Conservation (phyloP, 805 yeast species). For the Starmerella kuoi region DNA sequence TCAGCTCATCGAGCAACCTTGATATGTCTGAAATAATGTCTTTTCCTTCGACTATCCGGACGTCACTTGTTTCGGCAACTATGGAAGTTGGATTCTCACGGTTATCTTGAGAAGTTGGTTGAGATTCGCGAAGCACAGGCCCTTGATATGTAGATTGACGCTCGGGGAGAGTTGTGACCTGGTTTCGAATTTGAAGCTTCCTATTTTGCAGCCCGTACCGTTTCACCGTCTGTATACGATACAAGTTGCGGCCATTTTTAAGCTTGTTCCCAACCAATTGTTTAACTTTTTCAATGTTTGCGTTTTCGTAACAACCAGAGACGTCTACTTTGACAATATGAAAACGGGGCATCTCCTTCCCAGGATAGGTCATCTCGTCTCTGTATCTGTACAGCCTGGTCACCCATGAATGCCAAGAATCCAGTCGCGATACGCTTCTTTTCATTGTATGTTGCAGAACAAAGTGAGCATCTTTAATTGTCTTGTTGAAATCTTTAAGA, state of each 20-base stretch:
- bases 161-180: neutral
- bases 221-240: neutral
- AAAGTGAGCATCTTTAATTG: slow-evolving; percentile 16
- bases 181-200: neutral
- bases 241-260: neutral
- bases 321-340: slow-evolving; percentile 63
- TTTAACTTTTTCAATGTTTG: slow-evolving; percentile 26
- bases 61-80: neutral
- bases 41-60: neutral
- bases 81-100: neutral
- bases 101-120: neutral
- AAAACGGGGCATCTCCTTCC: slow-evolving; percentile 27
- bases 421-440: slow-evolving; percentile 18
- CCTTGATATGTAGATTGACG: neutral
- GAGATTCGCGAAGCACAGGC: too few relatives aligned
- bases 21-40: slow-evolving; percentile 29
- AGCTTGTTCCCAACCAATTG: slow-evolving; percentile 4
- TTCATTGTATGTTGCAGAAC: slow-evolving; percentile 33
- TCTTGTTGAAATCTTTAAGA: slow-evolving; percentile 16
- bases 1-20: slow-evolving; percentile 44
- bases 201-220: neutral
- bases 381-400: slow-evolving; percentile 32
- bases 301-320: slow-evolving; percentile 60
- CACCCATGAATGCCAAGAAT: slow-evolving; percentile 33
- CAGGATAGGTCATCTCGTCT: neutral